Base-by-base conservation (phyloP, 371 early-diverging fungal genomes). In the Mortierella sp. region DNA sequence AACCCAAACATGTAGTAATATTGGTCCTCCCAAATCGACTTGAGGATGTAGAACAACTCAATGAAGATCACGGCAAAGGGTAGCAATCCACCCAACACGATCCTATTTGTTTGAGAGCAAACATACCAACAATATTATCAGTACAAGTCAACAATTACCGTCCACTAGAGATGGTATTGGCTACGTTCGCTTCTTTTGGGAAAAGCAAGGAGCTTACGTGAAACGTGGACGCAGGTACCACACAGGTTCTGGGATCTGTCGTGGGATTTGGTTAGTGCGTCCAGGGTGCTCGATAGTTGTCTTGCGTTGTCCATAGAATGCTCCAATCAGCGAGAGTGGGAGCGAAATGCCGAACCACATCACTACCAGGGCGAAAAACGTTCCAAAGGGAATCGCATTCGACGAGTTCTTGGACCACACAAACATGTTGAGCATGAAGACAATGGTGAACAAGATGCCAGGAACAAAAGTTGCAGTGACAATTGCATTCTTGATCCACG, bases 1-100 rank as follows among this genome's bases (percentile, higher is more conserved):
- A 93, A 96, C 45, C 87, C 95, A 74, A 94, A 94, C 69, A 95
- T 91, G 83, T 95, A 95, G 80, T 96, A 97, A 69, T 95, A 85
- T 54, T 91, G 88, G 61, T 94, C 91, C 79, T 88, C 90, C 96
- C 96, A 95, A 48, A 97, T 91, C n/a, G 90, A 90, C 78, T 92
- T 91, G 88, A 97, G 91, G 71, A 96, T 92, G 70, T 93, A 94
- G 72, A 89, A 95, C 28, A 95, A 82, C 66, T 92, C 91, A 70
- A 96, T 95, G 66, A 95, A 95, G 63, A 95, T 90, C 22, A 94
- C 95, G 12, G 92, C 93, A 76, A 95, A 95, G 7, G 97, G 96
- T 55, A 95, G 79, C 29, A 95, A 83, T 45, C 96, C 97, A 16
- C 94, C 95, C 72, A 95, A 85, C 5, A 93, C 69, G 17, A 87